A percentile compares a stretch with the other conserved stretches of the same genome.
These are phyloP conservation scores for Lentinula sp. DNA, from an alignment of 768 basidiomycete genomes.

Conservation along the genomic window DNA sequence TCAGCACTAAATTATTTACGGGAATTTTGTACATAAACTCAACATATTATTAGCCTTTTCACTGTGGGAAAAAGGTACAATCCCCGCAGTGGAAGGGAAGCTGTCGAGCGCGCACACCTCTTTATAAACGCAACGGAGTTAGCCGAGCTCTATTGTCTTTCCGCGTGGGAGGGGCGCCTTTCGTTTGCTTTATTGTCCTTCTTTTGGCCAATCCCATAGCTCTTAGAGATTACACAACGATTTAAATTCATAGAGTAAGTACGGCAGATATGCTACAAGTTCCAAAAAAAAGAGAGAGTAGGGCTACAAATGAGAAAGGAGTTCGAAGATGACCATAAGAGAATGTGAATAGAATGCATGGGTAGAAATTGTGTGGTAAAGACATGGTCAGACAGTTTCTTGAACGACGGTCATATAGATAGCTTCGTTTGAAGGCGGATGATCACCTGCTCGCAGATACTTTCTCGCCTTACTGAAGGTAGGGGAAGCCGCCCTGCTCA, in stretches of 20 bases:
- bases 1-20: too few relatives aligned
- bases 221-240: background rate
- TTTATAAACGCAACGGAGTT: background rate
- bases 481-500: background rate
- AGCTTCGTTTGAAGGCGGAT: slow-evolving; percentile 19
- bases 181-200: slow-evolving; percentile 1
- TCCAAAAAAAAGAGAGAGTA: background rate
- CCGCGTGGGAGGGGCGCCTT: background rate
- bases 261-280: background rate
- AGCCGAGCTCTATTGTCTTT: slow-evolving; percentile 2
- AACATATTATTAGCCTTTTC: too few relatives aligned
- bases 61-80: too few relatives aligned
- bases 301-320: background rate
- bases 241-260: background rate
- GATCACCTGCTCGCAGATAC: slow-evolving; percentile 18
- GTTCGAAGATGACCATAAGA: background rate
- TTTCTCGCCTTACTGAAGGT: slow-evolving; percentile 8
- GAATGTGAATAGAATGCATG: background rate
- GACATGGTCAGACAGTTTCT: slow-evolving; percentile 24
- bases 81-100: too few relatives aligned
- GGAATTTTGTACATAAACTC: too few relatives aligned
- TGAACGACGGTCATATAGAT: slow-evolving; percentile 40
- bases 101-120: background rate
- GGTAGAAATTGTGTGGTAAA: background rate
- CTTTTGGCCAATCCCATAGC: background rate